Conservation (phyloP, 2,329 filamentous ascomycete species). For the Ophiostoma sp. region DNA sequence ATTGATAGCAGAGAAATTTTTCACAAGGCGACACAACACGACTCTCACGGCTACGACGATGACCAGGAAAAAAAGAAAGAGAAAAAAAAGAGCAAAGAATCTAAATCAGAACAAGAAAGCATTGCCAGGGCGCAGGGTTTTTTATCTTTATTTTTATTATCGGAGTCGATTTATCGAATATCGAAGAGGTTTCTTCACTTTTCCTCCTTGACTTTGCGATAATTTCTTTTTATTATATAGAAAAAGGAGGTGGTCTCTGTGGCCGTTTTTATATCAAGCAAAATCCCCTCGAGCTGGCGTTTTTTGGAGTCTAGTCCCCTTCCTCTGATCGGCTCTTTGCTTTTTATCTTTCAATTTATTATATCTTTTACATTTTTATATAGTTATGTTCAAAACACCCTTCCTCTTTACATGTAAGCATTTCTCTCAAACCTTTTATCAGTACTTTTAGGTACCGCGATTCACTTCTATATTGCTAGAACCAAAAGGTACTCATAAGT, state of each 20-base stretch:
- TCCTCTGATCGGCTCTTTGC: conserved; percentile 8
- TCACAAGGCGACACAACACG: not conserved
- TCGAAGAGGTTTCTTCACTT: not conserved
- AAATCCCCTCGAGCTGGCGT: conserved; percentile 21
- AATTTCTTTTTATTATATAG: not conserved
- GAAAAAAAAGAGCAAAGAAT: not conserved
- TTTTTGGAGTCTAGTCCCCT: conserved; percentile 25
- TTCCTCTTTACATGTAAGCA: too few species aligned
- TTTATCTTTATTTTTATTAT: not conserved
- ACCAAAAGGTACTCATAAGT: too few species aligned
- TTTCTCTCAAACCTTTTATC: too few species aligned
- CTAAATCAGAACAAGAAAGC: conserved; percentile 19
- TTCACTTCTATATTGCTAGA: too few species aligned
- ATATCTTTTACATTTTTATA: not conserved
- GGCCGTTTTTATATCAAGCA: conserved; percentile 18
- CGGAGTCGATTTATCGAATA: conserved; percentile 5
- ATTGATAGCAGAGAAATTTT: not conserved
- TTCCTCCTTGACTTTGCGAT: not conserved
- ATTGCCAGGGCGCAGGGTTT: conserved; percentile 23
- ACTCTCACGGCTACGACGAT: not conserved
- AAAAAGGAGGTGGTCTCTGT: conserved; percentile 20
- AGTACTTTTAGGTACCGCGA: too few species aligned
- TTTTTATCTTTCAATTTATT: not conserved
- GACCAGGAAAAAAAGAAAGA: not conserved
- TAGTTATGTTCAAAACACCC: too few species aligned